Base-by-base conservation (phyloP, 805 yeast species). In the Candida multigemmis region DNA sequence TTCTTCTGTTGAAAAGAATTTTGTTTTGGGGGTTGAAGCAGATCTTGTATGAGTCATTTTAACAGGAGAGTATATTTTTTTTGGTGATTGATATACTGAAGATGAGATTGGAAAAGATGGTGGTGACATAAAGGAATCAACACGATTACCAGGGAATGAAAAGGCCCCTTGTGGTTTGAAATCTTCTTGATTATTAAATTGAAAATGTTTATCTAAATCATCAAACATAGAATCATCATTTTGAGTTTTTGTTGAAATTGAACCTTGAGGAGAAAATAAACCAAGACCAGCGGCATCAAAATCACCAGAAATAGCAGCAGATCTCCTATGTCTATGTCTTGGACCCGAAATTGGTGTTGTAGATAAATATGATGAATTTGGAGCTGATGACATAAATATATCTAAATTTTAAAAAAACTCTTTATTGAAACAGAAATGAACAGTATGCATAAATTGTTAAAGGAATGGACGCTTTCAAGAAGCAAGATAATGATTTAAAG, bases 271-370 rank as follows among this genome's bases (percentile, higher is more conserved):
- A 5, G 56, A 48, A 27, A 56, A 54, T 19, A 58, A 35, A 2
- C 65, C 65, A 19, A 56, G 36, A 5, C 64, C 66, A 26, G 46
- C 40, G 6, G 46, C 44, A 40, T 81, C 91, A 46, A 83, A 80
- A 47, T 85, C 94, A 4, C 91, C 91, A 6, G 91, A 80, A 5
- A 85, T 77, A 0, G 94, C 94, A 13, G 89, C 86, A 0, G 94
- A 84, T 27, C 95, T 60, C 42, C 83, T 71, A 44, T 85, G 95
- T 23, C 82, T 71, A 53, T 85, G 95, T n/a, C n/a, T n/a, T n/a
- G n/a, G n/a, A n/a, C n/a, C n/a, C n/a, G n/a, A n/a, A 2, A 75
- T 72, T 2, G 30, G 27, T 7, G 16, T 31, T 3, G 25, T 25
- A 3, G 35, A 26, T 16, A 37, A 29, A 25, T 28, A 27, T 20